Evolutionary conservation across 495 filamentous ascomycete species (phyloP), one percentile per base, ranked within the genome.

Genomic region (Aspergillus taichungensis): DNA sequence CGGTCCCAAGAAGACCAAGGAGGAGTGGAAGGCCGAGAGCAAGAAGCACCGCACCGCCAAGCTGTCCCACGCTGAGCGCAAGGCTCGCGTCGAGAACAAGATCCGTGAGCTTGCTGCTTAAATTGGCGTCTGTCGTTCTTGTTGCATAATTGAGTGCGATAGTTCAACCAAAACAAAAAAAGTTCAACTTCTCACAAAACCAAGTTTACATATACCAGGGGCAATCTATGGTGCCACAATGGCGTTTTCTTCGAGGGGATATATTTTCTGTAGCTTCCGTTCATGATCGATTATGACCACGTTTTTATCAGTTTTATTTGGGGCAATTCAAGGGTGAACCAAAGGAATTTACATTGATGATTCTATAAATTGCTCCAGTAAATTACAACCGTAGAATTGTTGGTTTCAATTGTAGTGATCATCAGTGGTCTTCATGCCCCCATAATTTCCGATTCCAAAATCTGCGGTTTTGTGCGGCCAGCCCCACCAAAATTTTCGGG

Each of bases 1-100:
- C 30, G 83, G 60, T 28, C 59, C 77, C 67, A 86, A 88, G 80
- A 96, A 95, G 88, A 77, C 67, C 72, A 95, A 95, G 84, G 92
- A 87, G 53, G 78, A 95, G 75, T 95, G 84, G 81, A 99, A 97
- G 87, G 76, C 77, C 59, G 89, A 96, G 84, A 84, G 82, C 63
- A 78, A 86, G 71, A 95, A 99, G 80, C 87, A 82, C 80, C 75
- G 72, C 69, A 69, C 74, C 55, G 43, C 49, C 49, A 94, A 90
- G 80, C 77, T 91, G 59, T 82, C 75, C 68, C 82, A 79, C 70
- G 88, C 74, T 13, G 70, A 95, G 85, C 84, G 79, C 70, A 68
- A 76, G 64, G 78, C 80, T 66, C 74, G 80, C 43, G 81, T 99
- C 64, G 75, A 94, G 83, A 78, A 79, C 60, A 91, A 84, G 78